Base-by-base conservation (phyloP, 1,139 yeast species). In the Pichia sp. region DNA sequence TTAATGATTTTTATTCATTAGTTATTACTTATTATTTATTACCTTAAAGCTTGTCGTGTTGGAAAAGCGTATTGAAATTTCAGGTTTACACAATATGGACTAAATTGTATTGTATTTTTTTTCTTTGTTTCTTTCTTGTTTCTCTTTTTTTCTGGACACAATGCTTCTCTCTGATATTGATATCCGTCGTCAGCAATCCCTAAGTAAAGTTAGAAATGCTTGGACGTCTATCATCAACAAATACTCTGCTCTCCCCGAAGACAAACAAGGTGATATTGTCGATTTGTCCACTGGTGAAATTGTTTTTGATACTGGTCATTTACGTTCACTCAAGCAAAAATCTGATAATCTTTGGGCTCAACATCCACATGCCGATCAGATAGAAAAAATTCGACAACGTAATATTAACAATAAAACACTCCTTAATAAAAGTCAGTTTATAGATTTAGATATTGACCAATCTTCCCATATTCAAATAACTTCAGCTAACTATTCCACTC, bases 231-330 rank as follows among this genome's bases (percentile, higher is more conserved):
- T 84, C 42, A 72, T 84, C 13, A 66, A 72, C 6, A 79, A 76
- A 62, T 83, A 83, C 61, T 76, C 83, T 31, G 60, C 66, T 3
- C 67, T 77, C n/a, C 76, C 74, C 48, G 80, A 76, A 57, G 71
- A 71, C 3, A 67, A 70, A 16, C 83, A 80, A 56, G 84, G 87
- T 48, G 91, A 85, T 63, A 75, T 83, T 33, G 70, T 85, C n/a
- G 87, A 85, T 62, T 62, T 85, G 31, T 62, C 64, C 5, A 79
- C 87, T 0, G 89, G 90, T 2, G 71, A 74, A 49, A 76, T 85
- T 7, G 64, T 80, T 3, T 75, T 70, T 19, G 87, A 85, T 59
- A 76, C 78, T 53, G 93, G 93, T 2, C 93, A 85, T 64, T 59
- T 85, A 29, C 67, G 75, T 50, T 74, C 80, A 7, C 39, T 59